Percentiles rank a stretch among this genome's conserved stretches.
These are phyloP conservation scores for Onygenales sp. DNA, from an alignment of 2,329 filamentous ascomycete genomes.

Conservation along the genomic window DNA sequence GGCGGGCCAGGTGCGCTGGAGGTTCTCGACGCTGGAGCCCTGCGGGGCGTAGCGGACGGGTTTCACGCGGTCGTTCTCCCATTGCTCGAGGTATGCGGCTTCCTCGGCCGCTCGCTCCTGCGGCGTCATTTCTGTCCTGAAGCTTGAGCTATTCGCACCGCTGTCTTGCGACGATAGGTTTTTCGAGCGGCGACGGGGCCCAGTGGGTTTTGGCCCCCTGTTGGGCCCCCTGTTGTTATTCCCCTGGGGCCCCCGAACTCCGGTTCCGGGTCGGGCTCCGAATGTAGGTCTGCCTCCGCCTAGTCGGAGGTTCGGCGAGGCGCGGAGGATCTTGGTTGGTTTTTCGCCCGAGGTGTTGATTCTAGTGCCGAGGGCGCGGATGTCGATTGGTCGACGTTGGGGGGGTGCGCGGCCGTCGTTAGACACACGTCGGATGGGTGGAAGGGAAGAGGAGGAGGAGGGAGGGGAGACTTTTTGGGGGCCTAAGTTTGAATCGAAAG, in stretches of 20 bases:
- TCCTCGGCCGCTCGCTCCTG: constrained; percentile 15
- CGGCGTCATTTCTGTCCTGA: constrained; percentile 4
- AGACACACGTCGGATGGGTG: neutral
- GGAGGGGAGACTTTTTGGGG: neutral
- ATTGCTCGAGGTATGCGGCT: constrained; percentile 22
- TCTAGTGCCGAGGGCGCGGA: constrained; percentile 21
- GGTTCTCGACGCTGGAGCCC: constrained; percentile 20
- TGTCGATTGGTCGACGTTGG: constrained; percentile 23
- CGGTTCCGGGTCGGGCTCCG: neutral
- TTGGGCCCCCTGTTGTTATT: too few relatives aligned
- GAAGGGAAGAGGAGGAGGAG: neutral
- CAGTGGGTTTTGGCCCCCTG: neutral
- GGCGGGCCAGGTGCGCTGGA: constrained; percentile 31
- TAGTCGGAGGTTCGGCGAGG: constrained; percentile 13
- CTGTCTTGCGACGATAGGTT: too few relatives aligned
- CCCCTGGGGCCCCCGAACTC: neutral
- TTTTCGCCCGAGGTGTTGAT: constrained; percentile 12
- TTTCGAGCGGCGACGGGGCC: constrained; percentile 4
- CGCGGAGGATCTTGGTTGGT: constrained; percentile 23
- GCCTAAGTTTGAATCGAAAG: too few relatives aligned
- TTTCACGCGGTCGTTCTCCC: constrained; percentile 19
- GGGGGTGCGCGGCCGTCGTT: constrained; percentile 4
- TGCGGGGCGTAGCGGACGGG: constrained; percentile 27
- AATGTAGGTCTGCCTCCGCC: constrained; percentile 2
- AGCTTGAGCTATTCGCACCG: constrained; percentile 14